Base-by-base conservation (phyloP, 2,329 filamentous ascomycete genomes). In the Beauveria rudraprayagi region DNA sequence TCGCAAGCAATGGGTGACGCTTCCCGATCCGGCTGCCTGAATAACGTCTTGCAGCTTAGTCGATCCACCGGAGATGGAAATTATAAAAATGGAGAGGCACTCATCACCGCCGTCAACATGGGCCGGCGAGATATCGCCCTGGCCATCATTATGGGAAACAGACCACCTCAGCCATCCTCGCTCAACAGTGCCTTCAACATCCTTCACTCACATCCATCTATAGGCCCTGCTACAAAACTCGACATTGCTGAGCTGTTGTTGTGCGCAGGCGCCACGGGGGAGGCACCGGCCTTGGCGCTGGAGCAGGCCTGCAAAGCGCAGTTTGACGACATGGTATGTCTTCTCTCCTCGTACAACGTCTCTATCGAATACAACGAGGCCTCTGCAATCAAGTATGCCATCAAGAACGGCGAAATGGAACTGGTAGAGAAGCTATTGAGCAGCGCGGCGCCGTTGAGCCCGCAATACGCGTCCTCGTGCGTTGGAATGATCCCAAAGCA, bases 211-310 rank as follows among this genome's bases (percentile, higher is more conserved):
- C 77, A 80, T 54, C 67, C 76, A 2, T 76, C 77, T 2, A 73
- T 83, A 19, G 75, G 75, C 6, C 77, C 79, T 0, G 75, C 77
- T 34, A 77, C 79, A 37, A 84, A 81, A 66, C 70, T 82, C 47
- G 75, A 76, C 2, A 72, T 86, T 63, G 75, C 80, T 0, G 83
- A 87, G 66, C 71, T 84, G 3, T 67, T 87, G 1, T 73, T 87
- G 1, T 85, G 83, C 58, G 83, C 81, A 1, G 83, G 84, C 0
- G 83, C 83, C 1, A 72, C 75, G 14, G 84, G 84, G 1, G 77
- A 82, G 16, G 71, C 75, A 1, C 70, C 83, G 1, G 76, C 80
- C 0, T 70, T 73, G 34, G 80, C 79, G 0, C 71, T 86, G 1
- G 70, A 80, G 7, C 72, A 78, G 37, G 79, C 82, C 0, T 79